Conservation (phyloP, 257 asterid species). For the Solanum sparsipilum region DNA sequence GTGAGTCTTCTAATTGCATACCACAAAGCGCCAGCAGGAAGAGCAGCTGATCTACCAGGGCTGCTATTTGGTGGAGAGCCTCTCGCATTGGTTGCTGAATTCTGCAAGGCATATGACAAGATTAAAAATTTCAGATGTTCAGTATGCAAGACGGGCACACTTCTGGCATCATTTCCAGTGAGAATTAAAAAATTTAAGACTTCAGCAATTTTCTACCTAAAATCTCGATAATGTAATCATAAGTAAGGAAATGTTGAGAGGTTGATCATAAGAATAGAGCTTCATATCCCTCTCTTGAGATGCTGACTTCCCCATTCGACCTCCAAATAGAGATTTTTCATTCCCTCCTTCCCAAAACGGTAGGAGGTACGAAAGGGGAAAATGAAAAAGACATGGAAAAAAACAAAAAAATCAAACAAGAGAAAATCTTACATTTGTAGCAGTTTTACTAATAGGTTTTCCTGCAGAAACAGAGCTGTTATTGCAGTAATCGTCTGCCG, state of each 20-base stretch:
- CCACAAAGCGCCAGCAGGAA: constrained; percentile 95
- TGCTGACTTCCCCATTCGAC: not conserved
- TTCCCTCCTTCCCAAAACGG: not conserved
- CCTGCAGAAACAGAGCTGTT: constrained; percentile 40
- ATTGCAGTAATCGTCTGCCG: constrained; percentile 70
- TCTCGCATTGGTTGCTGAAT: constrained; percentile 11
- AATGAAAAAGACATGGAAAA: not conserved
- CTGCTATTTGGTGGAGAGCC: constrained; percentile 74
- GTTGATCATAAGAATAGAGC: not conserved
- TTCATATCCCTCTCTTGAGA: not conserved
- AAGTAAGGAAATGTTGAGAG: not conserved
- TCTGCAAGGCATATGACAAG: constrained; percentile 19
- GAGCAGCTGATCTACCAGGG: constrained; percentile 79
- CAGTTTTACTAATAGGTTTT: constrained; percentile 46
- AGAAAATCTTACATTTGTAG: constrained; percentile 59
- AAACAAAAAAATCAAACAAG: not conserved
- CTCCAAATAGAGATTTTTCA: not conserved
- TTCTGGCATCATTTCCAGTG: not conserved
- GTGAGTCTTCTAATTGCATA: constrained; percentile 13
- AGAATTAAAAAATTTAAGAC: not conserved
- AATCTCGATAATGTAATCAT: not conserved
- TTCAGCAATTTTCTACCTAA: not conserved
- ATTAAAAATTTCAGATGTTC: not conserved
- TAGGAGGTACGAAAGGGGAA: not conserved
- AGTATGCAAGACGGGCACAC: not conserved